A percentile compares a stretch with the other conserved stretches of the same genome.
Evolutionary conservation across 164 flowering plant species (phyloP).

Genomic region (Vitis labrusca): DNA sequence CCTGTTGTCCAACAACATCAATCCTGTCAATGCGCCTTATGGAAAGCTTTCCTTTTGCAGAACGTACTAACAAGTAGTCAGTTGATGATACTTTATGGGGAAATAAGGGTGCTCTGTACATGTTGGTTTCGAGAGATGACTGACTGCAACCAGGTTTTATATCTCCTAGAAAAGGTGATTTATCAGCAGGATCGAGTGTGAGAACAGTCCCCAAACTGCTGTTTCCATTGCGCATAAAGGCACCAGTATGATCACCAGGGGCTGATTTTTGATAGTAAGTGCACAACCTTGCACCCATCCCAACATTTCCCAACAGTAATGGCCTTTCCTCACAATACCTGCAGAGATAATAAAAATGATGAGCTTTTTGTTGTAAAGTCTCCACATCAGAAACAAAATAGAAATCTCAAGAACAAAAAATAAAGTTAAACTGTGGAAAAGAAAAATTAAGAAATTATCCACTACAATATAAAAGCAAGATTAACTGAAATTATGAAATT

Average conservation of each 20-base stretch:
- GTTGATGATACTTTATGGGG: slow-evolving; percentile 79
- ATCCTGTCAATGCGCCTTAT: slow-evolving; percentile 87
- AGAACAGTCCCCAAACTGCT: slow-evolving; percentile 62
- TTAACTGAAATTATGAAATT: neutral
- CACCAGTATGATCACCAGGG: slow-evolving; percentile 70
- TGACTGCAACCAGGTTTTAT: slow-evolving; percentile 80
- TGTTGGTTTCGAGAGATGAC: slow-evolving; percentile 86
- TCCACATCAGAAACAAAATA: too few relatives aligned
- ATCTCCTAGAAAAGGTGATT: slow-evolving; percentile 96
- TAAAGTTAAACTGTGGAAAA: too few relatives aligned
- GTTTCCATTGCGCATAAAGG: slow-evolving; percentile 49
- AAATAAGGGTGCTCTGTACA: slow-evolving; percentile 92
- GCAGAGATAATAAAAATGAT: slow-evolving; percentile 6
- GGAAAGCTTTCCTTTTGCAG: slow-evolving; percentile 93
- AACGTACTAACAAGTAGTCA: slow-evolving; percentile 89
- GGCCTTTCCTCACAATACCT: slow-evolving; percentile 99
- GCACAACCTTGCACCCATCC: slow-evolving; percentile 97
- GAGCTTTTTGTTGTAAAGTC: too few relatives aligned
- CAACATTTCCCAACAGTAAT: slow-evolving; percentile 79
- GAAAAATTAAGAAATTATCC: too few relatives aligned
- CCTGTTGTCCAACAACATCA: slow-evolving; percentile 97
- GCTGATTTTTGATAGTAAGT: slow-evolving; percentile 86
- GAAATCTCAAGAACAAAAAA: too few relatives aligned
- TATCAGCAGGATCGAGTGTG: slow-evolving; percentile 82
- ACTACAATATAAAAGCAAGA: neutral